These are phyloP conservation scores for Fimicolochytrium jonesii DNA, from an alignment of 192 early-diverging fungal genomes.

Conservation along the genomic window DNA sequence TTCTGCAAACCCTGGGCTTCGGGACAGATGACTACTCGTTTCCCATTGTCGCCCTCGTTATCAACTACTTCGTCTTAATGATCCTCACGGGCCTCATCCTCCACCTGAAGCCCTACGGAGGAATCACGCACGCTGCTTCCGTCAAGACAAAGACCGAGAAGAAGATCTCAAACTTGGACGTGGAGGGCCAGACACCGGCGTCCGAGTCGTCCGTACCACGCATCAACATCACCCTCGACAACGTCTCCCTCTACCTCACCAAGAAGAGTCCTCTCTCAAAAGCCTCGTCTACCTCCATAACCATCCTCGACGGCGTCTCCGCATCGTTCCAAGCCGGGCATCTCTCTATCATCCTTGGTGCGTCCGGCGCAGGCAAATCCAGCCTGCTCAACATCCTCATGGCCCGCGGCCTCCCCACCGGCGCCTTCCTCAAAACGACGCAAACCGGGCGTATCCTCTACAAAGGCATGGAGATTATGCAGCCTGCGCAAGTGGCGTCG, in stretches of 20 bases:
- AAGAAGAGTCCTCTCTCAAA: neutral
- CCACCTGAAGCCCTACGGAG: slow-evolving; percentile 1
- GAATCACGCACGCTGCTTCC: slow-evolving; percentile 13
- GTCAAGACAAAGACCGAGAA: neutral
- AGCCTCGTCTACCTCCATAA: neutral
- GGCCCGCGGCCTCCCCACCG: slow-evolving; percentile 20
- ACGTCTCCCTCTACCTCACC: neutral
- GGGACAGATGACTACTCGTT: slow-evolving; percentile 13
- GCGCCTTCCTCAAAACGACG: slow-evolving; percentile 7
- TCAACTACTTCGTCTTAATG: slow-evolving; percentile 25
- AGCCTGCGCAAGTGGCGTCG: slow-evolving; percentile 22
- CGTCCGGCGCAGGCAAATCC: slow-evolving; percentile 43
- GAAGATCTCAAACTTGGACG: neutral
- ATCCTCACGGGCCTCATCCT: slow-evolving; percentile 27
- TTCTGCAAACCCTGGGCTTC: slow-evolving; percentile 28
- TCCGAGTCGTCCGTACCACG: slow-evolving; percentile 3
- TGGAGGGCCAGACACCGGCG: neutral
- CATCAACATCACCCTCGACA: slow-evolving; percentile 16
- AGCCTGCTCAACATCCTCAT: slow-evolving; percentile 39
- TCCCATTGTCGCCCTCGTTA: slow-evolving; percentile 24
- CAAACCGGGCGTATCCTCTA: slow-evolving; percentile 30
- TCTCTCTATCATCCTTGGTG: slow-evolving; percentile 43
- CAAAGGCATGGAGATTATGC: slow-evolving; percentile 15
- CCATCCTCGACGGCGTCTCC: slow-evolving; percentile 32
- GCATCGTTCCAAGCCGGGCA: slow-evolving; percentile 28